Evolutionary conservation across 2,329 filamentous ascomycete species (phyloP).

Genomic region (Amauroascus verrucosus): DNA sequence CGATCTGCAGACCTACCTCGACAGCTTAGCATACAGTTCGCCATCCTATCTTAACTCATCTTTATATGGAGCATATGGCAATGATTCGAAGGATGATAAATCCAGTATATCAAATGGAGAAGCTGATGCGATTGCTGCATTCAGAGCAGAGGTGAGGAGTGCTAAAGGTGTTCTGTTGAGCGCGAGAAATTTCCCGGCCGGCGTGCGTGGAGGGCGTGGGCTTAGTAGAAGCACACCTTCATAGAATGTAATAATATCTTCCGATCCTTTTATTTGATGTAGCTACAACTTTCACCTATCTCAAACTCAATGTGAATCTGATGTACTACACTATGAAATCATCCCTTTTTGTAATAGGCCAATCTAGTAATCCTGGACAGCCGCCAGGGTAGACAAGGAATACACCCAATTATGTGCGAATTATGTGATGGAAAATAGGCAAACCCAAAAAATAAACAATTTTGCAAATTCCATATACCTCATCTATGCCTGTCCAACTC

Average conservation of each 20-base stretch:
- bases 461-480: slow-evolving; percentile 1
- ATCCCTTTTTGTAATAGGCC: background rate
- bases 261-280: no score
- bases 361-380: background rate
- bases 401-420: background rate
- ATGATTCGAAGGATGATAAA: slow-evolving; percentile 18
- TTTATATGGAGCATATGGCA: slow-evolving; percentile 28
- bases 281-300: no score
- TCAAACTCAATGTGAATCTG: background rate
- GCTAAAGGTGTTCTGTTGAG: slow-evolving; percentile 55
- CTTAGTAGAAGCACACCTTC: background rate
- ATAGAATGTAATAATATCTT: background rate
- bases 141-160: slow-evolving; percentile 51
- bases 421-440: background rate
- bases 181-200: slow-evolving; percentile 48
- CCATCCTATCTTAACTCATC: slow-evolving; percentile 23
- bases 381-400: background rate
- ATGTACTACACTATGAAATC: background rate
- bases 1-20: slow-evolving; percentile 45
- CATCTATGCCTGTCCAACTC: background rate
- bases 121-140: slow-evolving; percentile 47
- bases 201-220: slow-evolving; percentile 8
- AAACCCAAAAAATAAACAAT: background rate
- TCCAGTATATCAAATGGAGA: slow-evolving; percentile 34
- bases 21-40: slow-evolving; percentile 36